phyloP scores from a whole-genome alignment of 2,329 filamentous ascomycete species.

The Gliomastix tumulicola region DNA sequence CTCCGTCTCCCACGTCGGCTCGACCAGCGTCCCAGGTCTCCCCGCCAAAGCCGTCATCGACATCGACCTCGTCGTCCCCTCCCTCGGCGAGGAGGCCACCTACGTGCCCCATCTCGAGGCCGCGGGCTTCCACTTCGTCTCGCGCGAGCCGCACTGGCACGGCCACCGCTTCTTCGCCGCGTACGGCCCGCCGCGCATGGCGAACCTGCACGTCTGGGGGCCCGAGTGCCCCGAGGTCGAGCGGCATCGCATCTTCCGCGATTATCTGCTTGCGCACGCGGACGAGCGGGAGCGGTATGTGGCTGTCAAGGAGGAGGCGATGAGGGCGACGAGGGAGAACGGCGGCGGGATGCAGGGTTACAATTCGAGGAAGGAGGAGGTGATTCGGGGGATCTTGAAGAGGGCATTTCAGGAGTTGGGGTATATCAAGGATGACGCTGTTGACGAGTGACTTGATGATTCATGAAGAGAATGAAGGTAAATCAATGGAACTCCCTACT shows the following conservation, averaged over 20 bases:
- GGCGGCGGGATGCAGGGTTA: conserved; percentile 28
- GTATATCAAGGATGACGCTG: too few relatives aligned
- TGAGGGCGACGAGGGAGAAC: conserved; percentile 14
- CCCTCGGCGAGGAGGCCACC: conserved; percentile 28
- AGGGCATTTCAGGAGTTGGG: conserved; percentile 16
- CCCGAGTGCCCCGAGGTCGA: conserved; percentile 30
- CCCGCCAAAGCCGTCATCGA: conserved; percentile 46
- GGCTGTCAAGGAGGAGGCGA: conserved; percentile 22
- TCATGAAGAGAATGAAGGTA: too few relatives aligned
- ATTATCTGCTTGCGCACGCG: conserved; percentile 30
- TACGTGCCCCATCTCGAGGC: conserved; percentile 35
- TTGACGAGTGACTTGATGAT: too few relatives aligned
- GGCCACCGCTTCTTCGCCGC: conserved; percentile 37
- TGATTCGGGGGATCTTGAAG: conserved; percentile 28
- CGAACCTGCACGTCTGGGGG: conserved; percentile 42
- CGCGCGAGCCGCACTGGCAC: conserved; percentile 38
- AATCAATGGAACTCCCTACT: too few relatives aligned
- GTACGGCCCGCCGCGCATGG: conserved; percentile 24
- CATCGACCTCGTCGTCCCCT: conserved; percentile 37
- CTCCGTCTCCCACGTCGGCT: conserved; percentile 37
- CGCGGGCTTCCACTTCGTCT: conserved; percentile 35
- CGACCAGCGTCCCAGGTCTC: conserved; percentile 40
- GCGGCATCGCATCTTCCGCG: conserved; percentile 34
- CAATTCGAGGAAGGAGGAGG: conserved; percentile 30
- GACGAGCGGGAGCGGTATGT: conserved; percentile 32